These are phyloP conservation scores for Boletus coccyginus DNA, from an alignment of 768 basidiomycete genomes.

Conservation along the genomic window DNA sequence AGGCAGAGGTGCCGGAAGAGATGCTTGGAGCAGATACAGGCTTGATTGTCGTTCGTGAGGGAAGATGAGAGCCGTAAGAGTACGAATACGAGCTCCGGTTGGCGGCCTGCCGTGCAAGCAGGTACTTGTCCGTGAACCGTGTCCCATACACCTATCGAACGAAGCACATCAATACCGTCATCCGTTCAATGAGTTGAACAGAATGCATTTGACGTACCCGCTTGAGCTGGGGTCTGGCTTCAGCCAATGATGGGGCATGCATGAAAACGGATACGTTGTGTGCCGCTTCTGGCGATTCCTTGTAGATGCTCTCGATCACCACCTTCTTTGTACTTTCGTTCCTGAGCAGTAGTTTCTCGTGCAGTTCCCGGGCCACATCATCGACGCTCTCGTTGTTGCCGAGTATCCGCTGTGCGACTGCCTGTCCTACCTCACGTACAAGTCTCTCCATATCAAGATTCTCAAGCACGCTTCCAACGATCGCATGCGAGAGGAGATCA, in stretches of 20 bases:
- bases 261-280: constrained; percentile 90
- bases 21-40: constrained; percentile 26
- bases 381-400: constrained; percentile 95
- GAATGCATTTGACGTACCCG: constrained; percentile 50
- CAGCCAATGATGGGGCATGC: constrained; percentile 62
- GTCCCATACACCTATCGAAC: constrained; percentile 78
- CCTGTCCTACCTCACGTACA: constrained; percentile 90
- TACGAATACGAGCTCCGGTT: constrained; percentile 53
- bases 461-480: constrained; percentile 94
- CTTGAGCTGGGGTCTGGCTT: constrained; percentile 75
- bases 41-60: constrained; percentile 42
- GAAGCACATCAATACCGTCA: constrained; percentile 6
- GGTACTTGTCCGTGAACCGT: constrained; percentile 95
- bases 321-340: constrained; percentile 98
- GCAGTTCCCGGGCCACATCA: constrained; percentile 91
- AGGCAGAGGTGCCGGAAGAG: constrained; percentile 34
- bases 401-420: constrained; percentile 88
- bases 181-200: neutral
- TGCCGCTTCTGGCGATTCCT: constrained; percentile 80
- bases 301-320: constrained; percentile 94
- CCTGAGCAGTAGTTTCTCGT: constrained; percentile 84
- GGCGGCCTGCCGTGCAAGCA: constrained; percentile 64
- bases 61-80: constrained; percentile 49
- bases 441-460: constrained; percentile 98
- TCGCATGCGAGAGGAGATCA: constrained; percentile 90